These are phyloP conservation scores for Fraxinus xanthoxyloides DNA, from an alignment of 305 asterid species.

Conservation along the genomic window DNA sequence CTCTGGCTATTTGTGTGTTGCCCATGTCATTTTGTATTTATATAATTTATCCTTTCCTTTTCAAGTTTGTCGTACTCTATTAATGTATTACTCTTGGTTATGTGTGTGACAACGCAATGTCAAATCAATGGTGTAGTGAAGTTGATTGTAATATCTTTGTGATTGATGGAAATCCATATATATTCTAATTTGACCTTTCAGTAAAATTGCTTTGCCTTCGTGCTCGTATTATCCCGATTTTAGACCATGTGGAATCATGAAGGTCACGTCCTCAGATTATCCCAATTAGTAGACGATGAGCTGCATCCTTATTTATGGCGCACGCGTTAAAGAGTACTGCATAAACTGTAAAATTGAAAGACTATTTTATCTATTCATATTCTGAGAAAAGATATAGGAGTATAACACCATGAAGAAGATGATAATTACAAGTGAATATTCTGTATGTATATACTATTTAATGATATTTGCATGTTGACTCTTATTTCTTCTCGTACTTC, in stretches of 20 bases:
- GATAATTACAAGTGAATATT: not conserved
- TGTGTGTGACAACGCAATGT: not conserved
- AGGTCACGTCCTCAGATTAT: not conserved
- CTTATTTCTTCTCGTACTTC: not conserved
- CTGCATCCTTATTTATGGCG: not conserved
- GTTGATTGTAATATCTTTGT: not conserved
- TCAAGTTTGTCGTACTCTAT: not conserved
- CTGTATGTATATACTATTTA: not conserved
- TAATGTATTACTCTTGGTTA: not conserved
- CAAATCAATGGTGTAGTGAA: not conserved
- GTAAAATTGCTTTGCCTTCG: not conserved
- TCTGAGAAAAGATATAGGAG: not conserved
- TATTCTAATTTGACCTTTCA: not conserved
- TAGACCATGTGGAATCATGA: not conserved
- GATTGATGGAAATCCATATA: not conserved
- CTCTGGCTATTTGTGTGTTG: conserved; percentile 12
- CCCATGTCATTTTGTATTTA: not conserved
- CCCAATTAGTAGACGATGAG: not conserved
- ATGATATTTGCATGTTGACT: not conserved
- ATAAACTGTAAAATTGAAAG: not conserved
- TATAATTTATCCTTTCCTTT: not conserved
- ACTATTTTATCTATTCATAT: not conserved
- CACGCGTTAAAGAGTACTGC: not conserved
- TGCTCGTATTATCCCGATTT: not conserved
- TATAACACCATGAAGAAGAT: not conserved